Percentiles rank a stretch among this genome's conserved stretches.
These are phyloP conservation scores for Cnidoscolus chayamansa DNA, from an alignment of 441 rosid species.

Conservation along the genomic window DNA sequence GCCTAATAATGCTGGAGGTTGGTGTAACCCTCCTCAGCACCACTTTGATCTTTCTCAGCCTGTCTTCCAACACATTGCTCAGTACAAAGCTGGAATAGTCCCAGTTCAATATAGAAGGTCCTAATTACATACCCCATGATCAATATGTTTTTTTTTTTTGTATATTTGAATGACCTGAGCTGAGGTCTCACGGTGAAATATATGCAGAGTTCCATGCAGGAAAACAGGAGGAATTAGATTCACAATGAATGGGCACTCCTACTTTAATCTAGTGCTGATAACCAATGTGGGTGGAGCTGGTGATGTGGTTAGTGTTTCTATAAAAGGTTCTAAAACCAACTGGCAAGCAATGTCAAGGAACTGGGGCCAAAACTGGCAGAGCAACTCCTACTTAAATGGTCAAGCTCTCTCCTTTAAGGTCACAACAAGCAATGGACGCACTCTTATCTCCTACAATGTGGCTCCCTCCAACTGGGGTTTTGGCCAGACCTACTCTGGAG, in stretches of 20 bases:
- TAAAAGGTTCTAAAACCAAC: slow-evolving; percentile 29
- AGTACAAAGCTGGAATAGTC: slow-evolving; percentile 37
- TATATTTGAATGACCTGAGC: no score
- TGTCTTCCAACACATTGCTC: slow-evolving; percentile 36
- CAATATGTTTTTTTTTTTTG: no score
- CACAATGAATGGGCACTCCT: slow-evolving; percentile 37
- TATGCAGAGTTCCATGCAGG: slow-evolving; percentile 33
- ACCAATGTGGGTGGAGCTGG: slow-evolving; percentile 40
- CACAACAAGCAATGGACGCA: slow-evolving; percentile 33
- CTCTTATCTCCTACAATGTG: slow-evolving; percentile 25
- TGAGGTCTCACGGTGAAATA: slow-evolving; percentile 21
- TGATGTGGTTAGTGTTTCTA: slow-evolving; percentile 17
- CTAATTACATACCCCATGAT: no score
- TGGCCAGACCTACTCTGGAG: slow-evolving; percentile 35
- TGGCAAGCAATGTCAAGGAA: slow-evolving; percentile 38
- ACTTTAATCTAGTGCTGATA: slow-evolving; percentile 38
- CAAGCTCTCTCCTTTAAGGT: slow-evolving; percentile 44
- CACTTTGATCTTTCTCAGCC: slow-evolving; percentile 23
- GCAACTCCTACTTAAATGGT: slow-evolving; percentile 33
- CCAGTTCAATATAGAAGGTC: slow-evolving; percentile 41
- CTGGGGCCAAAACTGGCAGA: slow-evolving; percentile 54
- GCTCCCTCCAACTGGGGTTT: slow-evolving; percentile 41
- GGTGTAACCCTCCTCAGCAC: slow-evolving; percentile 39
- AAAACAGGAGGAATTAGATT: slow-evolving; percentile 37
- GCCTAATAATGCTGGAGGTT: slow-evolving; percentile 33